Percentiles rank a stretch among this genome's conserved stretches.
Conservation (phyloP, 352 stramenopile species). For the Phytophthora multivora region DNA sequence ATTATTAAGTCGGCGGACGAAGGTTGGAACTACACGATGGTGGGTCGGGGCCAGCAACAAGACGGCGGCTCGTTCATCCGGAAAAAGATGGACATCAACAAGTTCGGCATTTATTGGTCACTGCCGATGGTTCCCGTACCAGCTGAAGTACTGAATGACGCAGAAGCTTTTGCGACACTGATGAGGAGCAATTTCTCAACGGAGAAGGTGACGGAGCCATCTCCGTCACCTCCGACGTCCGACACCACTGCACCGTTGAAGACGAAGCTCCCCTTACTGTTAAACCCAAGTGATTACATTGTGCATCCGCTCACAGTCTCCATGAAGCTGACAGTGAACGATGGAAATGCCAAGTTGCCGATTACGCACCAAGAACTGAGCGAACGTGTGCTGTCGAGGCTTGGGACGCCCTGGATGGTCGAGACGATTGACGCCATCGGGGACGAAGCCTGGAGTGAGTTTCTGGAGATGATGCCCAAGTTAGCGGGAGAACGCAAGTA, state of each 20-base stretch:
- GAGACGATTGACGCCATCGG: conserved; percentile 78
- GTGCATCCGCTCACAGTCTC: conserved; percentile 76
- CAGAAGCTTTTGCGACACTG: conserved; percentile 57
- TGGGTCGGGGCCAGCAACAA: conserved; percentile 47
- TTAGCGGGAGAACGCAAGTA: conserved; percentile 77
- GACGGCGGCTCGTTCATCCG: conserved; percentile 49
- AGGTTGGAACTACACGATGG: conserved; percentile 86
- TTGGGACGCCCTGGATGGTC: conserved; percentile 82
- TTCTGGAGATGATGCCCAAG: conserved; percentile 72
- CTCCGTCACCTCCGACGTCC: conserved; percentile 11
- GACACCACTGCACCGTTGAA: conserved; percentile 4
- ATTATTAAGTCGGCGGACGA: conserved; percentile 85
- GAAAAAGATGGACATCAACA: conserved; percentile 86
- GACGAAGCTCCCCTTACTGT: conserved; percentile 33
- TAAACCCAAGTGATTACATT: conserved; percentile 63
- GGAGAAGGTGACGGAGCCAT: conserved; percentile 1
- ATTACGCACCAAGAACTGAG: conserved; percentile 83
- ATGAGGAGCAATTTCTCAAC: conserved; percentile 73
- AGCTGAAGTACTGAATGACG: conserved; percentile 48
- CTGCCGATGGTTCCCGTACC: conserved; percentile 56
- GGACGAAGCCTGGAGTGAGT: conserved; percentile 69
- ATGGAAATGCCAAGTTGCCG: conserved; percentile 76
- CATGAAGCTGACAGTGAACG: conserved; percentile 84
- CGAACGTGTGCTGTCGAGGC: conserved; percentile 65
- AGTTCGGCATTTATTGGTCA: conserved; percentile 84